Conservation (phyloP, 1,284 basidiomycete genomes). For the Ganoderma meredithae region DNA sequence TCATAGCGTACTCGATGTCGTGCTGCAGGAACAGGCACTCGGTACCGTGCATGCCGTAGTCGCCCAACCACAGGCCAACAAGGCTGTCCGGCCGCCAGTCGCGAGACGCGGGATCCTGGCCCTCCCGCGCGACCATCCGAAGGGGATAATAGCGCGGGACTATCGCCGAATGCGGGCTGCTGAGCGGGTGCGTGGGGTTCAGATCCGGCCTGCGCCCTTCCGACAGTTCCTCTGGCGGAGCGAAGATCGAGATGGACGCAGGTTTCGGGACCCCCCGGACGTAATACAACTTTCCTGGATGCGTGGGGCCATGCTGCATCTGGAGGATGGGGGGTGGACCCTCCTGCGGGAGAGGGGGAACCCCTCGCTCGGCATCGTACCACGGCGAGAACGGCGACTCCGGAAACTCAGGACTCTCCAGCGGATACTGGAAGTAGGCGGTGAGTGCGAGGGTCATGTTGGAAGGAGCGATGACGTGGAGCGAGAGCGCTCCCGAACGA, state of each 20-base stretch:
- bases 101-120: slow-evolving; percentile 23
- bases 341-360: slow-evolving; percentile 28
- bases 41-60: slow-evolving; percentile 38
- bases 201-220: slow-evolving; percentile 22
- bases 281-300: slow-evolving; percentile 17
- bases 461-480: slow-evolving; percentile 26
- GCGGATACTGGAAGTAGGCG: not conserved
- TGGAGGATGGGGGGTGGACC: slow-evolving; percentile 18
- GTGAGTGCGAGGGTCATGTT: slow-evolving; percentile 16
- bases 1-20: slow-evolving; percentile 18
- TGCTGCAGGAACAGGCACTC: slow-evolving; percentile 38
- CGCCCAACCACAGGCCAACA: slow-evolving; percentile 39
- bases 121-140: slow-evolving; percentile 17
- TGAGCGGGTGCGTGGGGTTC: slow-evolving; percentile 18
- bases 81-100: slow-evolving; percentile 35
- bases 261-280: slow-evolving; percentile 17
- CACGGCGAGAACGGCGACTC: slow-evolving; percentile 16
- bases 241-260: slow-evolving; percentile 23
- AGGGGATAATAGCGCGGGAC: slow-evolving; percentile 39
- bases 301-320: slow-evolving; percentile 1
- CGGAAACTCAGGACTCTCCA: slow-evolving; percentile 28
- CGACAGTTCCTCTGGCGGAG: slow-evolving; percentile 11
- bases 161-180: slow-evolving; percentile 10
- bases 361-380: slow-evolving; percentile 28
- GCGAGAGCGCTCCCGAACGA: slow-evolving; percentile 20